Evolutionary conservation across 441 rosid genomes (phyloP).

Genomic region (Populus hybrid): DNA sequence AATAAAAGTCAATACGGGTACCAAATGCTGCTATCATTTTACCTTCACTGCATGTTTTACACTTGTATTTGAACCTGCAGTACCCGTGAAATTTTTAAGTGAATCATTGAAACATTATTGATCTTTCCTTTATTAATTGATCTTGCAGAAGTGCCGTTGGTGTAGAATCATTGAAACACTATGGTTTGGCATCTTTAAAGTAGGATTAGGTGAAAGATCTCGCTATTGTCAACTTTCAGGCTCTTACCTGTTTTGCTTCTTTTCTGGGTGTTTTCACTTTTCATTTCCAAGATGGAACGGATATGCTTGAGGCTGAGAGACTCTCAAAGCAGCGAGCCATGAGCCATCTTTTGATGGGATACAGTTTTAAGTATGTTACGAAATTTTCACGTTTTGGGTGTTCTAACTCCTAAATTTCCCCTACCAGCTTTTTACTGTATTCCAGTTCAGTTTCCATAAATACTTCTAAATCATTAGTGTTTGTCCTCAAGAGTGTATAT

Average conservation of each 20-base stretch:
- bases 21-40: background rate
- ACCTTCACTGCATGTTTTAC: background rate
- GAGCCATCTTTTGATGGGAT: background rate
- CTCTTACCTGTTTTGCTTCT: no score
- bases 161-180: background rate
- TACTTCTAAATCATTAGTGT: background rate
- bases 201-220: background rate
- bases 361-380: background rate
- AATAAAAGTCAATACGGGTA: background rate
- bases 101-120: no score
- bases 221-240: background rate
- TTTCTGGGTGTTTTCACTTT: no score
- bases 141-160: background rate
- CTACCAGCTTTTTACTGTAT: background rate
- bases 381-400: no score
- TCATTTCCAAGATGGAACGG: background rate
- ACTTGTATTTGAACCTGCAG: background rate
- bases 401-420: background rate
- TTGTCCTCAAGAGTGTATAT: background rate
- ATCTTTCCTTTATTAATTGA: no score
- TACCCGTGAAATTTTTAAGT: no score
- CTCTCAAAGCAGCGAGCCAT: background rate
- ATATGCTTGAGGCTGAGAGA: background rate
- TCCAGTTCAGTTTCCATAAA: background rate
- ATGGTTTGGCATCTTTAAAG: background rate